Evolutionary conservation across 305 asterid genomes (phyloP).

Genomic region (Fraxinus latifolia): DNA sequence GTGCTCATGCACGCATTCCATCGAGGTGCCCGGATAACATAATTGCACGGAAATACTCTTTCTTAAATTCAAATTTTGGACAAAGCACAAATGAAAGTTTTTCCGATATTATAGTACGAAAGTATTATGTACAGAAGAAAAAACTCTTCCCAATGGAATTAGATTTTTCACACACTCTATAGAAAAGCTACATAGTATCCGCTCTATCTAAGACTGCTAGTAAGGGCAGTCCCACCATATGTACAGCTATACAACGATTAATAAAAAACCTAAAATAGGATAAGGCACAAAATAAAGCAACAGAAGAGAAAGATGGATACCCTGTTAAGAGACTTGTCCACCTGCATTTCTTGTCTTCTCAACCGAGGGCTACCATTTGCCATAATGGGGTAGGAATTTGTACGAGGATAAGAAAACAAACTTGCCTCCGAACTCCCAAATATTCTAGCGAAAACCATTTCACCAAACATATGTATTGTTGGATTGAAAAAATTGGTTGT

Average conservation of each 20-base stretch:
- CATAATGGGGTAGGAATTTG: slow-evolving; percentile 41
- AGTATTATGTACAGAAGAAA: slow-evolving; percentile 18
- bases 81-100: not conserved
- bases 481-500: slow-evolving; percentile 46
- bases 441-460: slow-evolving; percentile 57
- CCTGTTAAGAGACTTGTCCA: slow-evolving; percentile 78
- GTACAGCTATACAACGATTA: slow-evolving; percentile 34
- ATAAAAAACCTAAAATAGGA: slow-evolving; percentile 49
- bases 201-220: slow-evolving; percentile 25
- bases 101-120: not conserved
- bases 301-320: slow-evolving; percentile 62
- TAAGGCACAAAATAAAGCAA: slow-evolving; percentile 66
- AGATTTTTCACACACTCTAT: not conserved
- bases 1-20: not conserved
- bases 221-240: slow-evolving; percentile 26
- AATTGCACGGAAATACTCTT: not conserved
- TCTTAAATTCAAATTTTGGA: not conserved
- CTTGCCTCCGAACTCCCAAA: slow-evolving; percentile 52
- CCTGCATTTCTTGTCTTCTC: slow-evolving; percentile 67
- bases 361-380: slow-evolving; percentile 60
- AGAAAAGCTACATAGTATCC: slow-evolving; percentile 20
- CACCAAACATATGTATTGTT: slow-evolving; percentile 67
- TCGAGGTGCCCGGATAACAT: not conserved
- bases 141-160: slow-evolving; percentile 9
- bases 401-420: slow-evolving; percentile 49